phyloP scores from a whole-genome alignment of 2,329 filamentous ascomycete genomes.

The Incumbomyces delicatus region DNA sequence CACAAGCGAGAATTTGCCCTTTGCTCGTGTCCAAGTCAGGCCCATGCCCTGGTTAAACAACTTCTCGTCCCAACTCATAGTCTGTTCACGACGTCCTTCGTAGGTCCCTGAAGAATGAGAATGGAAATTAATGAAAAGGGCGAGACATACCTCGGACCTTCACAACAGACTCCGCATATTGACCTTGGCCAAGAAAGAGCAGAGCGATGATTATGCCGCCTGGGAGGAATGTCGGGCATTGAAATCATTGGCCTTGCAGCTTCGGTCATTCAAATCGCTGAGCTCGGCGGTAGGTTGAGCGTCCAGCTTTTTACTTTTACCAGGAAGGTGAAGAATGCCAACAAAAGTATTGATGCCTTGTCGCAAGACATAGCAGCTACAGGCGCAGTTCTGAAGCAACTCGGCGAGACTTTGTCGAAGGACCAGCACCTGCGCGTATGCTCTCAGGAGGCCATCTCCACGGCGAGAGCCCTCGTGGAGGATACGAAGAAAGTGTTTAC shows the following conservation, averaged over 20 bases:
- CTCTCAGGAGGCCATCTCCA: constrained; percentile 16
- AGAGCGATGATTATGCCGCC: too few relatives aligned
- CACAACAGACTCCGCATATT: too few relatives aligned
- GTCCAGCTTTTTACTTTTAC: constrained; percentile 25
- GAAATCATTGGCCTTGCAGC: neutral
- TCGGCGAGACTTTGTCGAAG: constrained; percentile 20
- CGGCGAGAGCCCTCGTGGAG: constrained; percentile 12
- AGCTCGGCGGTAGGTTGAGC: constrained; percentile 24
- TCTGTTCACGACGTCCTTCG: too few relatives aligned
- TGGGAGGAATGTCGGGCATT: neutral
- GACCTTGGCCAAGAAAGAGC: neutral
- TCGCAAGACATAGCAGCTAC: constrained; percentile 25
- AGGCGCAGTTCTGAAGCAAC: constrained; percentile 22
- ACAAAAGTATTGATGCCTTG: constrained; percentile 16
- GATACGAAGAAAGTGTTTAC: constrained; percentile 22
- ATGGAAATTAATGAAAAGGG: too few relatives aligned
- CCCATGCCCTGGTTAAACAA: too few relatives aligned
- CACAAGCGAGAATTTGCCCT: too few relatives aligned
- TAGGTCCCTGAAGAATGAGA: too few relatives aligned
- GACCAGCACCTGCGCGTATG: constrained; percentile 20
- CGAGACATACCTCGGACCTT: too few relatives aligned
- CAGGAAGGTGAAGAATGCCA: constrained; percentile 21
- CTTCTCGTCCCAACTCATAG: too few relatives aligned
- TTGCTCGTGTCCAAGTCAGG: too few relatives aligned
- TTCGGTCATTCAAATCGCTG: constrained; percentile 27